Evolutionary conservation across 2,329 filamentous ascomycete genomes (phyloP), one percentile per base, ranked within the genome.

Genomic region (Eutypella sp.): DNA sequence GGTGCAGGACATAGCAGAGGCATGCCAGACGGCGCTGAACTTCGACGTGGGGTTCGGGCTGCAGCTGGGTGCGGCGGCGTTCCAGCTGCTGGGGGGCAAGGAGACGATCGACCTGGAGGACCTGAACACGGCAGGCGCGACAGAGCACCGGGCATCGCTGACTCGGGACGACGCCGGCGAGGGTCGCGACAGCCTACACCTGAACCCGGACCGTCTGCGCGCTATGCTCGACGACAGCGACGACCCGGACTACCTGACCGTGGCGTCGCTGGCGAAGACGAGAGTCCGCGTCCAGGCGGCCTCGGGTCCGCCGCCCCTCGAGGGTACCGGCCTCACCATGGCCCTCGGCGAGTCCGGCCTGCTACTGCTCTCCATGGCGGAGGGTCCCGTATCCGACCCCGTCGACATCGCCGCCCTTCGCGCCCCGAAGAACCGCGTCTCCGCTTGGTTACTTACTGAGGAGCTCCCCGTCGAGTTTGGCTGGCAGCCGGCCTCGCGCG

Each of bases 91-190:
- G 6, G 19, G 19, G 9, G 19, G 27, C 40, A 3, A 0, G 40
- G 24, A 11, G 16, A n/a, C 11, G 13, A 31, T 41, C 40, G 23
- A 27, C 45, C 44, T 57, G 2, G 36, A 29, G n/a, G 47, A 54
- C 15, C 47, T 55, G 3, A 42, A 51, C 40, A 51, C 46, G 36
- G 34, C 40, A 1, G 37, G 42, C 10, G 51, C 41, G 2, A 47
- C 49, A 40, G 51, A 55, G 38, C 52, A 55, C 38, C 47, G 46
- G 2, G 53, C 49, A 19, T 53, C 50, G 13, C 40, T 55, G n/a
- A 53, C 54, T 5, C 50, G 52, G 22, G 40, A 46, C 34, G 54
- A 55, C 24, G 37, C 46, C 15, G 39, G n/a, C n/a, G n/a, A 42
- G 40, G 37, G 47, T 13, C 48, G 47, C 16, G 44, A 56, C 42